Evolutionary conservation across 2,329 filamentous ascomycete species (phyloP).

Genomic region (Colletotrichum orbiculare): DNA sequence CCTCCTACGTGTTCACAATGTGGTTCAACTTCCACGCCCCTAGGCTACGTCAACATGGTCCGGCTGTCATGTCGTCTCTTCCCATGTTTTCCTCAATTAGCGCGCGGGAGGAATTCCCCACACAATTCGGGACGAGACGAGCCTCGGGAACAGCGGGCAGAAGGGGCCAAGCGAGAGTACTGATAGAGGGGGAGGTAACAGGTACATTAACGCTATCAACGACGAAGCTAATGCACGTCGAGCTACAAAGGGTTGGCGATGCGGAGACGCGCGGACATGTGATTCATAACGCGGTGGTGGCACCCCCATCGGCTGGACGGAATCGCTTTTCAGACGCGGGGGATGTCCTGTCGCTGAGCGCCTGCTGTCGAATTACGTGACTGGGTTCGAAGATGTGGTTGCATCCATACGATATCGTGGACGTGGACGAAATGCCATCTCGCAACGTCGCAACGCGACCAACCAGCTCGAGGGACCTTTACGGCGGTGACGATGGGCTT

Average conservation of each 20-base stretch:
- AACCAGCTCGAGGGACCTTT: no score
- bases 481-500: no score
- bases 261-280: constrained; percentile 14
- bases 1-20: no score
- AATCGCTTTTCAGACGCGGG: constrained; percentile 8
- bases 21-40: no score
- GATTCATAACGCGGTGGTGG: constrained; percentile 10
- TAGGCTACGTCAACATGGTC: no score
- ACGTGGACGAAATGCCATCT: no score
- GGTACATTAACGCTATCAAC: constrained; percentile 29
- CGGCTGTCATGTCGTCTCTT: no score
- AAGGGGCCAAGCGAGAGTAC: neutral
- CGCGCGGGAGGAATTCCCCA: constrained; percentile 9
- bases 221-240: constrained; percentile 20
- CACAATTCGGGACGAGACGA: constrained; percentile 10
- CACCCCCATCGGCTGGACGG: constrained; percentile 12
- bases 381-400: no score
- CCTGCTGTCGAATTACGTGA: no score
- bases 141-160: constrained; percentile 6
- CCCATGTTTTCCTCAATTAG: constrained; percentile 1
- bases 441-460: no score
- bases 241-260: constrained; percentile 13
- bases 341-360: neutral
- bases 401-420: no score
- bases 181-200: constrained; percentile 4